These are phyloP conservation scores for Pyrus communis DNA, from an alignment of 306 rosid genomes.

Conservation along the genomic window DNA sequence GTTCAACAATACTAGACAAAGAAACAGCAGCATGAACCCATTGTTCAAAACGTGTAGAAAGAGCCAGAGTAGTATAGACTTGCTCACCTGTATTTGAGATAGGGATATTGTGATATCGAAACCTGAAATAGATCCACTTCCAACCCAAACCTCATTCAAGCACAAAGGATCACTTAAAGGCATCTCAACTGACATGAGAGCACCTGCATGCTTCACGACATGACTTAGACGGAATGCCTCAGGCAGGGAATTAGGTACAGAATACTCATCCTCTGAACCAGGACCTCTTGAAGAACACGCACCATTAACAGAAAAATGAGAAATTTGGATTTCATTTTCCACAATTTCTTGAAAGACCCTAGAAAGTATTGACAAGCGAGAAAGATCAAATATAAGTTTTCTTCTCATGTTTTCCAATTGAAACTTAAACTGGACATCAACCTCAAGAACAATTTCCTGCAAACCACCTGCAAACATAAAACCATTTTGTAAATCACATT, in stretches of 20 bases:
- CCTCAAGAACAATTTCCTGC: constrained; percentile 54
- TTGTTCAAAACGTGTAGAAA: neutral
- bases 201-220: constrained; percentile 53
- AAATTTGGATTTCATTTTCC: constrained; percentile 33
- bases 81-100: constrained; percentile 61
- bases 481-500: constrained; percentile 12
- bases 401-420: constrained; percentile 36
- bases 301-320: constrained; percentile 52
- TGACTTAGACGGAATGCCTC: constrained; percentile 26
- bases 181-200: constrained; percentile 47
- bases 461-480: constrained; percentile 50
- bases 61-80: neutral
- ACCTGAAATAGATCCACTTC: constrained; percentile 54
- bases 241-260: constrained; percentile 10
- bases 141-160: constrained; percentile 41
- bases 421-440: constrained; percentile 46
- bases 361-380: constrained; percentile 56
- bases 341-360: constrained; percentile 35
- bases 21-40: neutral
- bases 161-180: constrained; percentile 28
- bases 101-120: constrained; percentile 65
- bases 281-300: constrained; percentile 51
- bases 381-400: constrained; percentile 45
- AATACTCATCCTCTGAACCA: constrained; percentile 12
- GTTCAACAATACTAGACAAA: neutral